Evolutionary conservation across 352 stramenopile genomes (phyloP), one percentile per base, ranked within the genome.

Genomic region (Thalassiosira allenii): DNA sequence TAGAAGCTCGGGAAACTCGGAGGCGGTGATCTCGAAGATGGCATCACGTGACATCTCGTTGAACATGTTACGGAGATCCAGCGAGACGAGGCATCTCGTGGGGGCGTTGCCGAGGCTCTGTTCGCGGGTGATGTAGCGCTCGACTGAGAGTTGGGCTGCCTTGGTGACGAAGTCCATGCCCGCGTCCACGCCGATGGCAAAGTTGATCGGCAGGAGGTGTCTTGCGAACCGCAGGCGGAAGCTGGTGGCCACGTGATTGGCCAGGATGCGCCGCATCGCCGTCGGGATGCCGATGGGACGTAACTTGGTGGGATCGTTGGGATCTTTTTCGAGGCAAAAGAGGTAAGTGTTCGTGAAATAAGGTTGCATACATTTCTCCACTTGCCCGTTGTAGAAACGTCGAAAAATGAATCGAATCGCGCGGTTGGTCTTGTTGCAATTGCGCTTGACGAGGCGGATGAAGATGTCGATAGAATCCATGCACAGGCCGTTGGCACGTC

Each of bases 21-120:
- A 32, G 9, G 12, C n/a, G 11, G 67, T 47, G 41, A 69, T 64
- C 1, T 76, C 6, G 12, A 67, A 25, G n/a, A 81, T 44, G 1
- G 51, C n/a, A 6, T 76, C 34, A 0, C 64, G 23, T 5, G 64
- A 77, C 0, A 77, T 25, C 22, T 30, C 47, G 56, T 81, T 81
- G 63, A 81, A 81, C 73, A 81, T 81, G 47, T 81, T 81, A 2
- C 9, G 57, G n/a, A 81, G 22, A 29, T 81, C 73, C 0, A 75
- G 29, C 25, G 52, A 76, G 27, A 81, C 14, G 0, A 54, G 25
- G 0, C 27, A 44, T 41, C 61, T 43, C 6, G 59, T 43, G 14
- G 71, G 71, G 2, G 41, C 33, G 32, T 51, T 5, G 0, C 47
- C 25, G 2, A 30, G 29, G 2, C 14, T n/a, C 54, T 81, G 54